Evolutionary conservation across 2,329 filamentous ascomycete genomes (phyloP), one percentile per base, ranked within the genome.

Genomic region (Hypomyces perniciosus): DNA sequence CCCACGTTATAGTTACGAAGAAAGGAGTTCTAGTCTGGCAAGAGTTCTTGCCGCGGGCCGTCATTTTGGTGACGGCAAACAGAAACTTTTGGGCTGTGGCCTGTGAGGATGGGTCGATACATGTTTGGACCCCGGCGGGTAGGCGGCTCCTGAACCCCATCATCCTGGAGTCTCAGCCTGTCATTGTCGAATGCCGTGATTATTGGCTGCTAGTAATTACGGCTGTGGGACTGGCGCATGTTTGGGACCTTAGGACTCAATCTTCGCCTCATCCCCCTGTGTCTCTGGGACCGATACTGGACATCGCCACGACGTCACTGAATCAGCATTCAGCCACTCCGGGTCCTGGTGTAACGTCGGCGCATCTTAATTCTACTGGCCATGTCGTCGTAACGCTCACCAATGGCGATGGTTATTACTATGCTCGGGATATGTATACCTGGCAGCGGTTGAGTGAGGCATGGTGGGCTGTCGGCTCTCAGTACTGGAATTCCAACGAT

Each of bases 401-500:
- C 27, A 97, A 96, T 60, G 93, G 93, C 20, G 92, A 99, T 61
- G 93, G 93, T 2, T 99, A 90, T 69, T 85, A 85, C 48, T 99
- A 99, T 69, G 88, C 88, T 2, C 81, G 86, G 1, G 78, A 79
- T 13, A 88, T 99, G 85, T 92, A 84, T 67, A 81, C 84, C 6
- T 99, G 93, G 93, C 92, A 97, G 68, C 84, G 91, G 8, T 76
- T 99, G n/a, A 95, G 90, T 2, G 95, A 99, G 65, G 81, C 89
- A 2, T 99, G 93, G 93, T 99, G 93, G 90, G 92, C 92, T 0
- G 90, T 97, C 0, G 91, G 91, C 13, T 95, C 89, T 59, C 93
- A 99, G 65, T 99, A 99, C 67, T 99, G 93, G 95, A 97, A 99
- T 68, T 95, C 90, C 1, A 95, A 90, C 48, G 93, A 96, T 62